Evolutionary conservation across 495 filamentous ascomycete species (phyloP).

Genomic region (Neurospora terricola): DNA sequence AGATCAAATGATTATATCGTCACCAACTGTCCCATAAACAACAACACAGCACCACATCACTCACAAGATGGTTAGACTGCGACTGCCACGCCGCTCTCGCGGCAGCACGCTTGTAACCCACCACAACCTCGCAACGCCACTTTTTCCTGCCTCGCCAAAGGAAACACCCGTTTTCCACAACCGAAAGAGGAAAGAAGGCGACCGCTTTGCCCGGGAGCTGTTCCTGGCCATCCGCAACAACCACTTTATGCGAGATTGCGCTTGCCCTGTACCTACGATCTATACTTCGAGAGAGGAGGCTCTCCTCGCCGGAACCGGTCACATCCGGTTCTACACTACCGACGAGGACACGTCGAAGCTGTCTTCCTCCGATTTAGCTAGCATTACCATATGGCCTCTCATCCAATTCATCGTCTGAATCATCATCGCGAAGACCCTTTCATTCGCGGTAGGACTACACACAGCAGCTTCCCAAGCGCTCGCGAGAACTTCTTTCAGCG

Average conservation of each 20-base stretch:
- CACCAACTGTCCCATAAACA: background rate
- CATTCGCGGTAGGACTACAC: background rate
- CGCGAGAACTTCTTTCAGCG: no score
- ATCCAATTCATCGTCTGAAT: background rate
- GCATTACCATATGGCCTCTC: background rate
- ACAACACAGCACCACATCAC: no score
- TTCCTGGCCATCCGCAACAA: no score
- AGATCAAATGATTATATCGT: background rate
- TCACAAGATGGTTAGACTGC: no score
- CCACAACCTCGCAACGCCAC: no score
- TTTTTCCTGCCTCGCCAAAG: no score
- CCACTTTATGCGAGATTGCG: background rate
- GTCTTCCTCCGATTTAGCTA: background rate
- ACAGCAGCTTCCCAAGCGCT: background rate
- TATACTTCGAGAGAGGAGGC: conserved; percentile 15
- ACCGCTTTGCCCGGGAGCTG: no score
- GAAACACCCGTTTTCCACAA: no score
- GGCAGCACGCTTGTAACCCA: no score
- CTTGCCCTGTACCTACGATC: conserved; percentile 13
- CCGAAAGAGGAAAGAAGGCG: no score
- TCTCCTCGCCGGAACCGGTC: background rate
- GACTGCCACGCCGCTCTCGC: no score
- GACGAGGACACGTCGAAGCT: conserved; percentile 6
- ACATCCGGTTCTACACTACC: conserved; percentile 15
- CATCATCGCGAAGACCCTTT: background rate